Evolutionary conservation across 176 grass and related monocot genomes (phyloP).

Genomic region (Musa beccarii): DNA sequence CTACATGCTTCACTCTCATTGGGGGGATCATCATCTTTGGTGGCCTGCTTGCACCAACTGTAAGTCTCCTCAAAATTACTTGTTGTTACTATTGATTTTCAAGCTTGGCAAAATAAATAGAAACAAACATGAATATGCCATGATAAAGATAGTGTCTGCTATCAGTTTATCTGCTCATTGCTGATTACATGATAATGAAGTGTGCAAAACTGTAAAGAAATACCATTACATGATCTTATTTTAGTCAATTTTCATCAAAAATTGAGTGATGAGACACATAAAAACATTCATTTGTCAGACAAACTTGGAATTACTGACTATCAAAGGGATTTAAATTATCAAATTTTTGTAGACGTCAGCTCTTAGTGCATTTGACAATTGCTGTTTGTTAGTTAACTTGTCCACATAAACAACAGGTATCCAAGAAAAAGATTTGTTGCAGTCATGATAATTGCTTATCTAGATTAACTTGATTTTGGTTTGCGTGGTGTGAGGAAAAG

Average conservation of each 20-base stretch:
- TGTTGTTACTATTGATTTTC: not conserved
- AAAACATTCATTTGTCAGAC: no score
- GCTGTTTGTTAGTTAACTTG: no score
- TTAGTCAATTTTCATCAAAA: not conserved
- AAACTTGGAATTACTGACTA: no score
- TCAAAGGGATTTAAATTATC: no score
- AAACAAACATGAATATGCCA: not conserved
- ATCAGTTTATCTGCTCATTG: not conserved
- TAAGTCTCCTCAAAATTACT: slow-evolving; percentile 40
- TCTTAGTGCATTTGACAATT: no score
- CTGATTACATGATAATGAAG: not conserved
- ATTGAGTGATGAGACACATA: not conserved
- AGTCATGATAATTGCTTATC: no score
- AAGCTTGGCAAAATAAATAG: not conserved
- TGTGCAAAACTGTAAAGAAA: not conserved
- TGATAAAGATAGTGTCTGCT: not conserved
- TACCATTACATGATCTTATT: not conserved
- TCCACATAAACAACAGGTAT: no score
- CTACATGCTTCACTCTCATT: slow-evolving; percentile 79
- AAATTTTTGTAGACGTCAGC: no score
- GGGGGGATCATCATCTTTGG: slow-evolving; percentile 88
- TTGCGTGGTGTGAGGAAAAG: no score
- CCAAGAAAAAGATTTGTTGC: no score
- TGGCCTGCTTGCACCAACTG: slow-evolving; percentile 93
- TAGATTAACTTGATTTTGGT: no score